A percentile compares a stretch with the other conserved stretches of the same genome.
Evolutionary conservation across 2,329 filamentous ascomycete species (phyloP).

Genomic region (Fusarium globosum): DNA sequence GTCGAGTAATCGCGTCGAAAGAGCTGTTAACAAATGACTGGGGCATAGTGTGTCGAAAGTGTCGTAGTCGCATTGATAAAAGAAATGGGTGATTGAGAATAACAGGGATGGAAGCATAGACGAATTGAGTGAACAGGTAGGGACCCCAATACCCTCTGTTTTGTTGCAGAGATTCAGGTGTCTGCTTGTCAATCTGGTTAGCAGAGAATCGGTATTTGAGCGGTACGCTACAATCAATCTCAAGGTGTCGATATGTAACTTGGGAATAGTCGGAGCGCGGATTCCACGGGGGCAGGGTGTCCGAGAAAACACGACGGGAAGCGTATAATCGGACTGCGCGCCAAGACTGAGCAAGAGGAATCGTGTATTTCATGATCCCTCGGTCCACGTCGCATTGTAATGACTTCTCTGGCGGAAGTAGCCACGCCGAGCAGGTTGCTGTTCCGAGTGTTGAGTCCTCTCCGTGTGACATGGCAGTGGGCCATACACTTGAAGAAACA

Average conservation of each 20-base stretch:
- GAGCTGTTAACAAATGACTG: conserved; percentile 1
- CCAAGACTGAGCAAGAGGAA: background rate
- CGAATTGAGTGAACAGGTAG: background rate
- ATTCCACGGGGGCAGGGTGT: background rate
- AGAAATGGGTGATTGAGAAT: background rate
- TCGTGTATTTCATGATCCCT: background rate
- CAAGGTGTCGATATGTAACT: background rate
- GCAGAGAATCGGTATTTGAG: background rate
- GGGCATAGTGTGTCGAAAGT: background rate
- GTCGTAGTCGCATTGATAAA: background rate
- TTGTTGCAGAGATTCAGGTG: background rate
- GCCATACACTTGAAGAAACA: background rate
- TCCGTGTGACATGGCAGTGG: background rate
- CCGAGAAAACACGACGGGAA: background rate
- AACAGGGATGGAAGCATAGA: conserved; percentile 3
- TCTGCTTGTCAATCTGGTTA: background rate
- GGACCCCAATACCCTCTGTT: background rate
- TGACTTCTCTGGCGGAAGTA: background rate
- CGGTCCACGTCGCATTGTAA: background rate
- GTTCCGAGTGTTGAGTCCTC: background rate
- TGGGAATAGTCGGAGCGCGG: conserved; percentile 1
- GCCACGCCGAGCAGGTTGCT: background rate
- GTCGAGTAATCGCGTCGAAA: background rate
- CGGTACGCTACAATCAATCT: background rate
- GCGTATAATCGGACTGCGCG: background rate